These are phyloP conservation scores for Symbiodinium pilosum DNA, from an alignment of 73 alveolate genomes.

Conservation along the genomic window DNA sequence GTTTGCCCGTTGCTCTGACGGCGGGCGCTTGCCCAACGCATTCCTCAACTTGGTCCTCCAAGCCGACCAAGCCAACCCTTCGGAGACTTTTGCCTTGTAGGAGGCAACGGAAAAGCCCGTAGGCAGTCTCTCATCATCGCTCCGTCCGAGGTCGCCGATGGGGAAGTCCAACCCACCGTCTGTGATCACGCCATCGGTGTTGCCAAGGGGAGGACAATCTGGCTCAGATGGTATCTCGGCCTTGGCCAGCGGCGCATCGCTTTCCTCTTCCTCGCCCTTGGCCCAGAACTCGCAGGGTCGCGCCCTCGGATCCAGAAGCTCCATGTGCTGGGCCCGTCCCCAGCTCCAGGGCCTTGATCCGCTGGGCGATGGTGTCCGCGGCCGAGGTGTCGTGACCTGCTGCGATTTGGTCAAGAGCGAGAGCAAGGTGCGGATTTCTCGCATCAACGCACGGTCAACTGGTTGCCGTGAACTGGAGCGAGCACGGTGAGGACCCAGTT, in stretches of 20 bases:
- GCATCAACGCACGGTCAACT: background rate
- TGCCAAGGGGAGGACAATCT: too few relatives aligned
- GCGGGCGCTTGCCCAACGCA: background rate
- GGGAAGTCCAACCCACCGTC: background rate
- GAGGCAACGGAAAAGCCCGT: background rate
- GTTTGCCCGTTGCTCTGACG: background rate
- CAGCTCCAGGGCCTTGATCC: conserved; percentile 27
- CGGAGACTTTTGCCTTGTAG: too few relatives aligned
- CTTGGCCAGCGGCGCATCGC: too few relatives aligned
- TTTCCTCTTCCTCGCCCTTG: background rate
- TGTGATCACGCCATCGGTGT: too few relatives aligned
- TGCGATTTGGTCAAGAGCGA: background rate
- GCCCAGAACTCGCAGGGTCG: background rate
- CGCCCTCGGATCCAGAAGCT: conserved; percentile 22
- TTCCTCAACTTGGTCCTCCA: background rate
- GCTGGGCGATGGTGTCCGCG: background rate
- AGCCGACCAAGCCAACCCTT: background rate
- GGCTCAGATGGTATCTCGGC: too few relatives aligned
- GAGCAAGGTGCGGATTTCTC: background rate
- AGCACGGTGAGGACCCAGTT: conserved; percentile 30
- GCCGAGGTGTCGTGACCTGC: background rate
- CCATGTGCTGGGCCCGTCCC: conserved; percentile 15
- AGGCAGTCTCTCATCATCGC: background rate
- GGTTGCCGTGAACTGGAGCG: background rate
- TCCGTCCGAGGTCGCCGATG: background rate